These are phyloP conservation scores for Ajuga chamaepitys DNA, from an alignment of 257 asterid genomes.

Conservation along the genomic window DNA sequence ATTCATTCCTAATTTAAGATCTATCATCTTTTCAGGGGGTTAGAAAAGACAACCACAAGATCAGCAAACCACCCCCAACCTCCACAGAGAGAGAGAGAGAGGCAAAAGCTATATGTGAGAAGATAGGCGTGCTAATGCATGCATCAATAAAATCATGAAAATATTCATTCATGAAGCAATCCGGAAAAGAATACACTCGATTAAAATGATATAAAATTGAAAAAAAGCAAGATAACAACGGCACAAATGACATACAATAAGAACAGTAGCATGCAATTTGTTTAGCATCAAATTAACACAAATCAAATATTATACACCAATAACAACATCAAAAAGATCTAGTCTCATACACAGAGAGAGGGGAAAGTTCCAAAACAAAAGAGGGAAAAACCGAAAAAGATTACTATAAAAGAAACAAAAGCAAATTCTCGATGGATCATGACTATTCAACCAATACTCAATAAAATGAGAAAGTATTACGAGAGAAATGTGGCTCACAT, in stretches of 20 bases:
- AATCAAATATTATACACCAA: neutral
- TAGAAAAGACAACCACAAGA: neutral
- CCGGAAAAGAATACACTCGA: neutral
- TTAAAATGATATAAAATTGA: neutral
- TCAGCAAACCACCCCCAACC: neutral
- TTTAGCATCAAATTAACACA: neutral
- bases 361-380: neutral
- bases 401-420: neutral
- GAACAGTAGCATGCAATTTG: conserved; percentile 20
- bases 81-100: neutral
- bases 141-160: neutral
- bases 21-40: too few species aligned
- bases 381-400: neutral
- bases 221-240: neutral
- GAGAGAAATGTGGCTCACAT: conserved; percentile 25
- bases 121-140: too few species aligned
- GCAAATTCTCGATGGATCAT: too few species aligned
- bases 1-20: neutral
- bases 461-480: too few species aligned
- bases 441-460: too few species aligned
- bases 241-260: neutral
- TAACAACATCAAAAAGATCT: neutral
- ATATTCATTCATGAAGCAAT: conserved; percentile 1
- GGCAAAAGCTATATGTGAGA: neutral
- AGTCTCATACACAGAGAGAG: conserved; percentile 9